These are phyloP conservation scores for Chlorophyllum brunneum DNA, from an alignment of 768 basidiomycete genomes.

Conservation along the genomic window DNA sequence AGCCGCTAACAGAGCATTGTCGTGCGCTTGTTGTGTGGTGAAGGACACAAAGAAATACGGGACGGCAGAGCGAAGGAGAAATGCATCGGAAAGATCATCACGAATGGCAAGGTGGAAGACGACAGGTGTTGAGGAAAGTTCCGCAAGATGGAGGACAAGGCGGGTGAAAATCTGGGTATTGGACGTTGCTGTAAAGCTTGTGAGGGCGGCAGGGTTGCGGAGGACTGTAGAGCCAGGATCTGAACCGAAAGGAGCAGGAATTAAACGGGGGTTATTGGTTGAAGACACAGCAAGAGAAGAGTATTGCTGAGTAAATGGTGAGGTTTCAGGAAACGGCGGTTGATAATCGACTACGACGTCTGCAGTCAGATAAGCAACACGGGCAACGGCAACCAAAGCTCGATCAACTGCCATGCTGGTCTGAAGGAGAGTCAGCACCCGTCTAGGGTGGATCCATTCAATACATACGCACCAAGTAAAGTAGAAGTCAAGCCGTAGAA, in stretches of 20 bases:
- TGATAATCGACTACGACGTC: constrained; percentile 61
- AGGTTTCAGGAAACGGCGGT: constrained; percentile 35
- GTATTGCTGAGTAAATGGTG: constrained; percentile 39
- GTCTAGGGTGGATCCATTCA: no score
- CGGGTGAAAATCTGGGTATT: constrained; percentile 49
- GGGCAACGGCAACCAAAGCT: constrained; percentile 45
- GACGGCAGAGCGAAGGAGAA: constrained; percentile 73
- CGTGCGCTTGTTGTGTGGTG: constrained; percentile 77
- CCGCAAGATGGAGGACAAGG: constrained; percentile 66
- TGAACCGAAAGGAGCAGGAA: constrained; percentile 57
- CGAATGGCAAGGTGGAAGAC: constrained; percentile 68
- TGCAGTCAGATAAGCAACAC: constrained; percentile 69
- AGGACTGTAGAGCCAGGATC: constrained; percentile 61
- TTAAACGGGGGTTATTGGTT: constrained; percentile 36
- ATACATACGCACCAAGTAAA: no score
- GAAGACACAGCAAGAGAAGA: constrained; percentile 30
- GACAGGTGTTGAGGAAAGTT: constrained; percentile 60
- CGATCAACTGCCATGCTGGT: constrained; percentile 23
- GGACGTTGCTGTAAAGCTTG: constrained; percentile 55
- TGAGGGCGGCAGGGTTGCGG: constrained; percentile 43
- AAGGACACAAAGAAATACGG: constrained; percentile 82
- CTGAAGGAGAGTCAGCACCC: constrained; percentile 6
- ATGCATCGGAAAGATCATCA: constrained; percentile 68
- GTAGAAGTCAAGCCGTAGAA: no score
- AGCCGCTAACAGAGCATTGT: constrained; percentile 85